Base-by-base conservation (phyloP, 805 yeast species). In the Saturnispora kantuleensis region DNA sequence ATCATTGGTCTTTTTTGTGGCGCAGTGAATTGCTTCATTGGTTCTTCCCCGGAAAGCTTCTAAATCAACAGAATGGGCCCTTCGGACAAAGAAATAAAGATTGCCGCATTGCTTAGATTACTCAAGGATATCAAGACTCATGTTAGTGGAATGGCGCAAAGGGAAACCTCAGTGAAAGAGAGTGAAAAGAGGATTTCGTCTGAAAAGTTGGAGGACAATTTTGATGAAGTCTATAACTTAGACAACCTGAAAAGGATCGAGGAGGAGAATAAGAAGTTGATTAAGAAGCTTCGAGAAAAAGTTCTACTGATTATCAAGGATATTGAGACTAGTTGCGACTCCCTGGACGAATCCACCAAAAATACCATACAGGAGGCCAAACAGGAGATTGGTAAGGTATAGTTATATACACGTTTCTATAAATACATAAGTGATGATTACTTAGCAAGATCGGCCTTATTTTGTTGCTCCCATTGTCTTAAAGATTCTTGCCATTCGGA, bases 401-500 rank as follows among this genome's bases (percentile, higher is more conserved):
- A 16, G 12, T n/a, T 18, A 6, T 31, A 41, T 15, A 13, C 11
- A 34, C 4, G 18, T 33, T 9, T 41, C 29, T 41, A 33, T 12
- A 29, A 33, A 12, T 28, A 28, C 17, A 26, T 12, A 28, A 28
- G 16, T 10, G 26, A 21, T 21, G 26, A 21, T 44, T 29, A 51
- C 39, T 46, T 50, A 16, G 31, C 10, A 21, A 39, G 47, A 5
- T 48, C 12, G 39, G 35, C 49, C n/a, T 49, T 50, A 17, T 57
- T 57, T 15, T 45, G 52, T 1, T 16, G n/a, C 44, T 74, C 81
- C 79, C 81, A 81, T n/a, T 77, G 74, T 41, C 68, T 67, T 31
- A 81, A 57, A 2, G 82, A 78, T 15, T 63, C 63, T 33, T 81
- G 84, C 87, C 89, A 82, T 53, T 84, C 87, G 47, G 77, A 81